Evolutionary conservation across 352 stramenopile genomes (phyloP).

Genomic region (Globisporangium spinosum): DNA sequence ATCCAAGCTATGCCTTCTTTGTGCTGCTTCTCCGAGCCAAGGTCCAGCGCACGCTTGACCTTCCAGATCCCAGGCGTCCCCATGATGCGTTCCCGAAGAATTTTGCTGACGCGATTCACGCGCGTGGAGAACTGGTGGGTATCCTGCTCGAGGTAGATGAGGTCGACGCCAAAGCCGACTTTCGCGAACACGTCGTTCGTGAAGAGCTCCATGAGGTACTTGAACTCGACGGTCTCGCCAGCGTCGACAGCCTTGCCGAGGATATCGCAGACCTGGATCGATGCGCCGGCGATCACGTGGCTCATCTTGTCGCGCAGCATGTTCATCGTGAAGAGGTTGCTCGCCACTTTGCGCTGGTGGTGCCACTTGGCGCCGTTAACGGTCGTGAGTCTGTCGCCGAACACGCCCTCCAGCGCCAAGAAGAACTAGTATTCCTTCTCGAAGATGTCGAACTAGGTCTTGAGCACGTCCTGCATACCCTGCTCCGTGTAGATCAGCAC

Average conservation of each 20-base stretch:
- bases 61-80: slow-evolving; percentile 36
- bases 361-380: slow-evolving; percentile 33
- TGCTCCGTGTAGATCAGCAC: slow-evolving; percentile 37
- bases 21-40: slow-evolving; percentile 29
- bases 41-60: slow-evolving; percentile 26
- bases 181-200: slow-evolving; percentile 63
- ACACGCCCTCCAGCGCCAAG: slow-evolving; percentile 33
- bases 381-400: slow-evolving; percentile 41
- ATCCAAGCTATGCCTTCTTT: slow-evolving; percentile 22
- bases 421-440: slow-evolving; percentile 41
- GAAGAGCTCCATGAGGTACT: slow-evolving; percentile 47
- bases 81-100: slow-evolving; percentile 31
- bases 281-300: background rate
- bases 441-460: slow-evolving; percentile 61
- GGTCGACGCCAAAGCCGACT: slow-evolving; percentile 41
- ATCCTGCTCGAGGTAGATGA: slow-evolving; percentile 28
- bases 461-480: slow-evolving; percentile 45
- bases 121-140: slow-evolving; percentile 43
- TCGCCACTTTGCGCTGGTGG: slow-evolving; percentile 35
- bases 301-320: slow-evolving; percentile 31
- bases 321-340: slow-evolving; percentile 29
- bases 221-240: slow-evolving; percentile 29
- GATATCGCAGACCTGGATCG: background rate
- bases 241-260: background rate
- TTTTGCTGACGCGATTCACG: slow-evolving; percentile 34